Percentiles rank a stretch among this genome's conserved stretches.
These are phyloP conservation scores for Trypanosoma platydactyli DNA, from an alignment of 208 protist species.

Conservation along the genomic window DNA sequence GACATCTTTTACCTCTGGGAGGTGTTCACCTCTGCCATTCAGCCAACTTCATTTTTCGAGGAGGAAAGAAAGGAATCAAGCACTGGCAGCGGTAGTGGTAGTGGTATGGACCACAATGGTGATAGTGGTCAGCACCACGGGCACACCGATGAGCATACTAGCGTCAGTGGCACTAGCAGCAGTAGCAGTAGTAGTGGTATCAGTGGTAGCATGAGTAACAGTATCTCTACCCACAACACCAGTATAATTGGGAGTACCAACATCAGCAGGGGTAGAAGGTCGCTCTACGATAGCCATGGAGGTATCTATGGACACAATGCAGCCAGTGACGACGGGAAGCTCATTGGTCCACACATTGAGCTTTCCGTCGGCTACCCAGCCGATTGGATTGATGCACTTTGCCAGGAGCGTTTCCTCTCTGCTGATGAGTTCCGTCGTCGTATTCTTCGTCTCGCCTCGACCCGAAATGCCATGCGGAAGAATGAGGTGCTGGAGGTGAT, in stretches of 20 bases:
- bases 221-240: not conserved
- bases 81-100: not conserved
- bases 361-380: constrained; percentile 82
- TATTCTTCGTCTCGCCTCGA: constrained; percentile 58
- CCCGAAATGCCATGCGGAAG: constrained; percentile 61
- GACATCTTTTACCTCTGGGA: constrained; percentile 88
- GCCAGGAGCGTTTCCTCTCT: constrained; percentile 49
- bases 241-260: not conserved
- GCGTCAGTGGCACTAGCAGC: not conserved
- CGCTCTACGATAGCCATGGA: not conserved
- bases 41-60: constrained; percentile 46
- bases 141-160: not conserved
- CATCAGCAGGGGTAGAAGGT: constrained; percentile 6
- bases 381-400: constrained; percentile 80
- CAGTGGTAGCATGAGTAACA: not conserved
- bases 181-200: not conserved
- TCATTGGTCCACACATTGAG: constrained; percentile 54
- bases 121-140: not conserved
- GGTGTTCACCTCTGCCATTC: constrained; percentile 76
- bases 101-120: not conserved
- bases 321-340: constrained; percentile 1
- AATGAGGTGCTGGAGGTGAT: constrained; percentile 82
- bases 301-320: not conserved
- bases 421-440: constrained; percentile 66
- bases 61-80: constrained; percentile 6